Evolutionary conservation across 116 monocot genomes (phyloP), one percentile per base, ranked within the genome.

Genomic region (Zostera marina): DNA sequence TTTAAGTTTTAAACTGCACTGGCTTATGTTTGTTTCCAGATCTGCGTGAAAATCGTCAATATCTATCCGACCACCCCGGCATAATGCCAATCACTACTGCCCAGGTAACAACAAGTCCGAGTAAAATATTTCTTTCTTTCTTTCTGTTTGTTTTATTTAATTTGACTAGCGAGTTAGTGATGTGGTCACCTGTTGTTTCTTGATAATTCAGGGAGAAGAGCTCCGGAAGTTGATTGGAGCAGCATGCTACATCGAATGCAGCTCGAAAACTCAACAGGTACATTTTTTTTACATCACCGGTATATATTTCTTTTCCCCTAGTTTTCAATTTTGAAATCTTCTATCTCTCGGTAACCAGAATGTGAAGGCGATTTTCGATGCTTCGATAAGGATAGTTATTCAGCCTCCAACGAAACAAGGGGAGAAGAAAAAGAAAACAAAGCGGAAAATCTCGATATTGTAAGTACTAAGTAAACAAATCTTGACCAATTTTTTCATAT

Each of bases 331-430:
- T 22, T 20, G 19, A 55, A 55, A 23, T 22, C 23, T 3, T 42
- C 14, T 51, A 47, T 14, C 8, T 6, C n/a, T n/a, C n/a, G n/a
- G 41, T 68, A 3, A 66, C 52, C 70, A 83, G 90, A 90, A 90
- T 56, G 76, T 90, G 49, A 90, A 90, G 65, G 84, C 62, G 41
- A 81, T 90, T 46, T 90, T 90, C 45, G 90, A 93, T 87, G 93
- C 93, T 72, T 88, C 93, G 51, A 93, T 93, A 61, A 93, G 73
- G 68, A 79, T 93, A 17, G 93, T 93, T 52, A 81, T 93, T 64
- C 73, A 79, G 54, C 93, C 93, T 54, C 66, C 79, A 32, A 48
- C 67, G 58, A 93, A 81, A 47, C 72, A 66, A 66, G 79, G 79
- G 70, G 83, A 93, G 54, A 93, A 74, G 71, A 75, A 85, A 67